Base-by-base conservation (phyloP, 2,329 filamentous ascomycete species). In the Venturia carpophila region DNA sequence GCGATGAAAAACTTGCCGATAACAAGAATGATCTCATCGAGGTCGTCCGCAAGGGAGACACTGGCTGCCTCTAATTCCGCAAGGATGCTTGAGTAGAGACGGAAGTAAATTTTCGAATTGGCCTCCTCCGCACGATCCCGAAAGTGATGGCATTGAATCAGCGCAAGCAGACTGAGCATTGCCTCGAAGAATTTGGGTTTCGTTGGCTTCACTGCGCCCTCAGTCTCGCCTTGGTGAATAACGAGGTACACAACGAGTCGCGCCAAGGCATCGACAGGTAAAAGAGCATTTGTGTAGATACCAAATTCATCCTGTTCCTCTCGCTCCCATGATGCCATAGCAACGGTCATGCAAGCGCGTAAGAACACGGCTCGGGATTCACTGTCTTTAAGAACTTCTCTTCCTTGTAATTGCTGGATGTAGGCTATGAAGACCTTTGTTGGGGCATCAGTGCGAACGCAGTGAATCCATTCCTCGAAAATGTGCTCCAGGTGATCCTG, bases 381-480 rank as follows among this genome's bases (percentile, higher is more conserved):
- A 68, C 86, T 85, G 69, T 82, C 86, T 64, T 84, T 84, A 72
- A 97, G 84, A 21, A 94, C 80, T 67, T 88, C 84, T 68, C 84
- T 84, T 65, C 87, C 82, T 70, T 93, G 88, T 72, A 97, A 80
- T 75, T 97, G 93, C 70, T 89, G 86, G 58, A 97, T 84, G 75
- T 97, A 97, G 1, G 90, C 84, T 6, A 83, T 79, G 64, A 87
- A 81, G 0, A 87, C 84, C 71, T 88, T 89, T 67, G 91, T 88
- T 4, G 88, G 87, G 4, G 88, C 85, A 69, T 87, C 86, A n/a
- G 86, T 83, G 70, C 91, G 90, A 75, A 89, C 89, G 9, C 97
- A 83, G 67, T 88, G 87, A 37, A 93, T 84, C 94, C 94, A 99
- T 77, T 99, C 94, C 55, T 93, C 92, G 71, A 99, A 97, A 24